These are phyloP conservation scores for Wickerhamiella qilinensis DNA, from an alignment of 805 yeast species.

Conservation along the genomic window DNA sequence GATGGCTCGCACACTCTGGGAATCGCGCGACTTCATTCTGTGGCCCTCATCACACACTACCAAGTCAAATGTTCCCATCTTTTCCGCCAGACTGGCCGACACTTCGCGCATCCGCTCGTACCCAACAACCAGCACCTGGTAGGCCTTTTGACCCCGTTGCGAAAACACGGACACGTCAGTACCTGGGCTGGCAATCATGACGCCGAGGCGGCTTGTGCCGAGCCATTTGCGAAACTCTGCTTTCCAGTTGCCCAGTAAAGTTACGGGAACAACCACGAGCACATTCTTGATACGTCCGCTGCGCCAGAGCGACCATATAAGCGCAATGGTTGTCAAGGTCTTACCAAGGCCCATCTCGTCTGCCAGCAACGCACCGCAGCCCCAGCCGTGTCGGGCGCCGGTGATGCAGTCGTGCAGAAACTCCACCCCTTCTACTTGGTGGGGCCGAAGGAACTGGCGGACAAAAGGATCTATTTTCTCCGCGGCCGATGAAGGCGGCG, in stretches of 20 bases:
- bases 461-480: constrained; percentile 22
- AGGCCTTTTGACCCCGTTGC: constrained; percentile 46
- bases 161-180: constrained; percentile 31
- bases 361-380: constrained; percentile 71
- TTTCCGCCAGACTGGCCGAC: not conserved
- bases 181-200: constrained; percentile 40
- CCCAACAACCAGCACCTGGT: constrained; percentile 72
- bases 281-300: constrained; percentile 34
- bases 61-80: constrained; percentile 34
- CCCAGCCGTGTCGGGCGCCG: constrained; percentile 37
- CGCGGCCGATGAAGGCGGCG: constrained; percentile 16
- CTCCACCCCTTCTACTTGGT: constrained; percentile 70
- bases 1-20: constrained; percentile 54
- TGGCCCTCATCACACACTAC: constrained; percentile 94
- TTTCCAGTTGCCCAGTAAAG: constrained; percentile 76
- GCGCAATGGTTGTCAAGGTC: constrained; percentile 68
- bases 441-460: constrained; percentile 41
- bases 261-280: constrained; percentile 80
- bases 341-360: constrained; percentile 97
- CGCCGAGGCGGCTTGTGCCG: constrained; percentile 43
- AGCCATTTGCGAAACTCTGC: constrained; percentile 84
- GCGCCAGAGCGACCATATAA: constrained; percentile 66
- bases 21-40: constrained; percentile 57
- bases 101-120: constrained; percentile 63
- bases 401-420: constrained; percentile 72